These are phyloP conservation scores for Solanum pimpinellifolium DNA, from an alignment of 257 asterid genomes.

Conservation along the genomic window DNA sequence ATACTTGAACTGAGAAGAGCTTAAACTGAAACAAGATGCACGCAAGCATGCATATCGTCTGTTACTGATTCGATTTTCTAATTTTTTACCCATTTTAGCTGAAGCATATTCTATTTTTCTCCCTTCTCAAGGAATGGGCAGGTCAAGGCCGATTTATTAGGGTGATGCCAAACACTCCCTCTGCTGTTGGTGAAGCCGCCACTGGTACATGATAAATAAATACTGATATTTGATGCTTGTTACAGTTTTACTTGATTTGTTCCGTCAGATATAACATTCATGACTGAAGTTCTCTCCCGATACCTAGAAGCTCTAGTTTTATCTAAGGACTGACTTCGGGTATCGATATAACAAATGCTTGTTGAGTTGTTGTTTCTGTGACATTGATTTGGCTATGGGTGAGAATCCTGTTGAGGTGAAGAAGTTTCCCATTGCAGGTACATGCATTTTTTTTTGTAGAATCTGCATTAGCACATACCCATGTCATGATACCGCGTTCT, in stretches of 20 bases:
- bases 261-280: not conserved
- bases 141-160: constrained; percentile 68
- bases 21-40: not conserved
- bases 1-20: not conserved
- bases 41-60: not conserved
- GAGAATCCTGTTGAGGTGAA: not conserved
- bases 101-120: not conserved
- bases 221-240: not conserved
- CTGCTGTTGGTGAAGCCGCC: constrained; percentile 86
- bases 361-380: not conserved
- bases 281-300: not conserved
- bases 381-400: not conserved
- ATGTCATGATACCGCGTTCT: not conserved
- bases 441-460: not conserved
- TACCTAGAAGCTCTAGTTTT: not conserved
- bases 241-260: not conserved
- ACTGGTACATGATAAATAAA: constrained; percentile 39
- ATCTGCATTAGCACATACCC: not conserved
- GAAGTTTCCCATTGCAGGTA: not conserved
- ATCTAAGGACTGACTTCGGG: not conserved
- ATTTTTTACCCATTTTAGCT: not conserved
- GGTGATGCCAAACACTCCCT: constrained; percentile 95
- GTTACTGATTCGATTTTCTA: not conserved
- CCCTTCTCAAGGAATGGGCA: constrained; percentile 62
- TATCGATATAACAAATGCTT: not conserved